Percentiles rank a stretch among this genome's conserved stretches.
phyloP scores from a whole-genome alignment of 768 basidiomycete genomes.

The Coprinopsis strossmayeri region DNA sequence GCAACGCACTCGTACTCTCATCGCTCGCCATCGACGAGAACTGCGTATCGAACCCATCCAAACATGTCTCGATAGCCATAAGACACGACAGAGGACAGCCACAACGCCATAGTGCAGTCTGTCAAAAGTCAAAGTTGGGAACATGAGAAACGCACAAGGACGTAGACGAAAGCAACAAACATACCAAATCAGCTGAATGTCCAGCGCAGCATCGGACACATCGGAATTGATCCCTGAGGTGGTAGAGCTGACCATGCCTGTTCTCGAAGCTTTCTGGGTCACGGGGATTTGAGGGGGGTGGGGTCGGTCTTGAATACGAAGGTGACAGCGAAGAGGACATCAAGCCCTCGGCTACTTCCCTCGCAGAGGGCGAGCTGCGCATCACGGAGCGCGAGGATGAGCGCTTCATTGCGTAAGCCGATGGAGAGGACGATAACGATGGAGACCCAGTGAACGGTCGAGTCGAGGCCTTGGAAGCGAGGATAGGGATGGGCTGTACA shows the following conservation, averaged over 20 bases:
- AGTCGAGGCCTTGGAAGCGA: too few species aligned
- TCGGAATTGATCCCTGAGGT: too few species aligned
- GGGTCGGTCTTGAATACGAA: background rate
- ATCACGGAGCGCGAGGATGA: too few species aligned
- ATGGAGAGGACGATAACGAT: too few species aligned
- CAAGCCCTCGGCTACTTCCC: background rate
- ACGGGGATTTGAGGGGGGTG: background rate
- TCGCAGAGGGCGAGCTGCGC: constrained; percentile 12
- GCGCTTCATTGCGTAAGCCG: too few species aligned
- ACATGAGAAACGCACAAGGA: constrained; percentile 8
- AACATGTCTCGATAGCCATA: constrained; percentile 26
- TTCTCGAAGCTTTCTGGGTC: background rate
- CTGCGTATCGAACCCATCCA: constrained; percentile 24
- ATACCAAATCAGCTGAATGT: too few species aligned
- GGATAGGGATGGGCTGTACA: too few species aligned
- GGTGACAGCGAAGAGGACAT: constrained; percentile 2
- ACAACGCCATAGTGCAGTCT: constrained; percentile 22
- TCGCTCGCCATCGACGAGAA: constrained; percentile 18
- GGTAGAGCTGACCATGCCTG: background rate
- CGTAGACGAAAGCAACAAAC: constrained; percentile 10
- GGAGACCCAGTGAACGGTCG: too few species aligned
- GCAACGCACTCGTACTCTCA: constrained; percentile 2
- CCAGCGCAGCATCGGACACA: too few species aligned
- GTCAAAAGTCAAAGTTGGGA: constrained; percentile 20
- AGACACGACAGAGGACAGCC: constrained; percentile 24